phyloP scores from a whole-genome alignment of 208 protist species.

The Acanthamoeba lugdunensis region DNA sequence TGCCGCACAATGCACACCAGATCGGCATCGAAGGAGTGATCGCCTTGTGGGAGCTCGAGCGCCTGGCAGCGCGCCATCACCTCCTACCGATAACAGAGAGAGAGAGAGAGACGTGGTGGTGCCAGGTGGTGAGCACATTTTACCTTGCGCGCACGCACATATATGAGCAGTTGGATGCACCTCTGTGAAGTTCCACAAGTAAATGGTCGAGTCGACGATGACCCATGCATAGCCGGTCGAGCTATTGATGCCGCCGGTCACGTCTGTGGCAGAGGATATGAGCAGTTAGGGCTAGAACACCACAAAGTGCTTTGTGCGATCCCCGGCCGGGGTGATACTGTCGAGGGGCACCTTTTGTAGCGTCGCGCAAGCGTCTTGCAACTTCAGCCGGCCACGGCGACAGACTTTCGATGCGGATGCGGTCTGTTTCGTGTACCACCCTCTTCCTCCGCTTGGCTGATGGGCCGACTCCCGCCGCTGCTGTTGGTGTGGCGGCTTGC shows the following conservation, averaged over 20 bases:
- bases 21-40: background rate
- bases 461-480: background rate
- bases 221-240: slow-evolving; percentile 46
- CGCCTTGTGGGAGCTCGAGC: background rate
- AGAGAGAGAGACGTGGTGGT: background rate
- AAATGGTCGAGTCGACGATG: slow-evolving; percentile 41
- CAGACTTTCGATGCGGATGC: slow-evolving; percentile 1
- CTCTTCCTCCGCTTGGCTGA: slow-evolving; percentile 25
- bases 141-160: background rate
- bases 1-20: slow-evolving; percentile 38
- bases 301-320: too few relatives aligned
- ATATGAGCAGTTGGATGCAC: background rate
- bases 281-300: too few relatives aligned
- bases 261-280: background rate
- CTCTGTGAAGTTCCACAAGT: slow-evolving; percentile 50
- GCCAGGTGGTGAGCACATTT: background rate
- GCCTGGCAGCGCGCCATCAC: slow-evolving; percentile 24
- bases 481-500: background rate
- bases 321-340: too few relatives aligned
- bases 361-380: background rate
- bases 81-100: background rate
- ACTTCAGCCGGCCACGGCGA: slow-evolving; percentile 35
- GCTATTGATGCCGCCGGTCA: slow-evolving; percentile 10
- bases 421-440: slow-evolving; percentile 24
- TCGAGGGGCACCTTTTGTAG: too few relatives aligned